These are phyloP conservation scores for Echites panduratus DNA, from an alignment of 257 asterid species.

Conservation along the genomic window DNA sequence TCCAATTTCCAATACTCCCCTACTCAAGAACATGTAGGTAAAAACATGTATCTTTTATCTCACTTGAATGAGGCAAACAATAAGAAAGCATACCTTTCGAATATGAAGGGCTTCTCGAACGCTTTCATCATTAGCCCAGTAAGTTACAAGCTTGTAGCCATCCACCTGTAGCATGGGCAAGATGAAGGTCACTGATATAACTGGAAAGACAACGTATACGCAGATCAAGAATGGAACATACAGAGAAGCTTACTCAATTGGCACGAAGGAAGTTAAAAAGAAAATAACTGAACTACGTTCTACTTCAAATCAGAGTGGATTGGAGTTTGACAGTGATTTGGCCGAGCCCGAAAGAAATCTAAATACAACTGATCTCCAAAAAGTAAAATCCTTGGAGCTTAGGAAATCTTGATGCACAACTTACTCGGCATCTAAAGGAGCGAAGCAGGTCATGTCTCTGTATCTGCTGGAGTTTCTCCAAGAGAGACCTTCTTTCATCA, in stretches of 20 bases:
- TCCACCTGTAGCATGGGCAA: conserved; percentile 14
- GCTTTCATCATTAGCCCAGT: conserved; percentile 32
- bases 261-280: no score
- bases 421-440: conserved; percentile 9
- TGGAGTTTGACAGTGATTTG: not conserved
- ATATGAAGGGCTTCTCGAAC: conserved; percentile 39
- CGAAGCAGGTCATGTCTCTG: not conserved
- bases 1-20: conserved; percentile 17
- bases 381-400: no score
- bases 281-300: no score
- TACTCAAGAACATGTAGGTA: not conserved
- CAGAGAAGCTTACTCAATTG: not conserved
- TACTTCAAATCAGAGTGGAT: no score
- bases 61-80: not conserved
- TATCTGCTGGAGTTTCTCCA: not conserved
- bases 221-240: not conserved
- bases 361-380: no score
- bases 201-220: not conserved
- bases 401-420: not conserved
- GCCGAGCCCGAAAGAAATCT: no score
- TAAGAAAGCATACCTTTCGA: conserved; percentile 20
- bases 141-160: conserved; percentile 16
- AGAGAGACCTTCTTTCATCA: conserved; percentile 3
- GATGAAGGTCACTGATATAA: not conserved
- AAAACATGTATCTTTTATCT: not conserved